Base-by-base conservation (phyloP, 331 rosid genomes). In the Saraca asoca region DNA sequence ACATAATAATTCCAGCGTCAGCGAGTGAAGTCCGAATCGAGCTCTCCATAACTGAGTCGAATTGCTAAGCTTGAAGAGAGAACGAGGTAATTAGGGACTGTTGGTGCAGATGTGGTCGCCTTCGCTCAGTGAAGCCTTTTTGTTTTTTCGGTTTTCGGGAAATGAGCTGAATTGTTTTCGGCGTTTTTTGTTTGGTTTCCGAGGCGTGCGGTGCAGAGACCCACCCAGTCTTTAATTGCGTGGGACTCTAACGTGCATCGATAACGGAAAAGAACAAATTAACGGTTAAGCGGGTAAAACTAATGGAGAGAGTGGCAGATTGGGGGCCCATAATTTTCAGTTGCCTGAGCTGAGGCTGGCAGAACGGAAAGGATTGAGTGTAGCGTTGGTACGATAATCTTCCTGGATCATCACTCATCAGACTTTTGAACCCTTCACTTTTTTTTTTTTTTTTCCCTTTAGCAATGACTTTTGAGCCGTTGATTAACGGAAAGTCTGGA, bases 181-280 rank as follows among this genome's bases (percentile, higher is more conserved):
- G 69, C 55, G 45, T 12, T 45, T 56, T 70, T 51, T 58, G 18
- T 69, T 18, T 31, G 49, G 29, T 45, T 73, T 44, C 66, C 48
- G 78, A 72, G 37, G 84, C 61, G 86, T 62, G 79, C 51, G 58
- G 58, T 56, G 78, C 75, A 78, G 79, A 16, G 77, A 69, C 39
- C 56, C 73, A 54, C 67, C 58, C 29, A 12, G 56, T 45, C 72
- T 64, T 63, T 61, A 50, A 49, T 53, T 53, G 39, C 5, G 33
- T 5, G 33, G 51, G 65, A 9, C 49, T 45, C 77, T 57, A 59
- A 68, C 72, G 64, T 59, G 69, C 55, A 76, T 73, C 38, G 55
- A 60, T 69, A 73, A 78, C 79, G 85, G 83, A 75, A 76, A 82
- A 66, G 19, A 33, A 80, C 75, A 78, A 60, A 59, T 24, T 77